Evolutionary conservation across 805 yeast species (phyloP).

Genomic region (Wickerhamomyces bovis): DNA sequence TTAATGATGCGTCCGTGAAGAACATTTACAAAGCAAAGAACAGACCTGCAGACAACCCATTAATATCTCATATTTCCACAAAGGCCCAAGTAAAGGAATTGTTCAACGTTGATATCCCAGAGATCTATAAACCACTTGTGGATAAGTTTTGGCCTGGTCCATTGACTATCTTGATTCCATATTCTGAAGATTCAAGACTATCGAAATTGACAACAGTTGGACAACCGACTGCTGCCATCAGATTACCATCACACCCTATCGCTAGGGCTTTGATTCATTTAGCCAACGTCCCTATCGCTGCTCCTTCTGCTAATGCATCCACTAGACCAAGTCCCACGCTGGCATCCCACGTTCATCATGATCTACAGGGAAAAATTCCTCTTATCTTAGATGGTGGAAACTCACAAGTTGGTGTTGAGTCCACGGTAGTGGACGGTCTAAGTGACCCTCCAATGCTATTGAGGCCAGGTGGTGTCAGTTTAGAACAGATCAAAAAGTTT

Average conservation of each 20-base stretch:
- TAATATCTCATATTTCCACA: slow-evolving; percentile 85
- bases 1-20: slow-evolving; percentile 63
- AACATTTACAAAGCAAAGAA: slow-evolving; percentile 84
- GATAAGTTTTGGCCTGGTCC: slow-evolving; percentile 94
- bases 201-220: slow-evolving; percentile 78
- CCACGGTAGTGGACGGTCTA: slow-evolving; percentile 91
- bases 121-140: slow-evolving; percentile 57
- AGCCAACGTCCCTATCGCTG: slow-evolving; percentile 88
- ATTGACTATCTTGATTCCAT: slow-evolving; percentile 76
- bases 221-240: slow-evolving; percentile 86
- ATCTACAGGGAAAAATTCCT: slow-evolving; percentile 75
- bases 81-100: slow-evolving; percentile 59
- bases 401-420: slow-evolving; percentile 85
- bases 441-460: slow-evolving; percentile 78
- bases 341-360: slow-evolving; percentile 81
- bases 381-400: slow-evolving; percentile 86
- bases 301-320: slow-evolving; percentile 96
- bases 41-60: slow-evolving; percentile 92
- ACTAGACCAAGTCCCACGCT: slow-evolving; percentile 91
- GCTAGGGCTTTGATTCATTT: slow-evolving; percentile 86
- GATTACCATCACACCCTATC: slow-evolving; percentile 81
- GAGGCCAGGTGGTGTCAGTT: slow-evolving; percentile 90
- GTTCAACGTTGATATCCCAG: slow-evolving; percentile 56
- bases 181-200: slow-evolving; percentile 39
- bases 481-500: slow-evolving; percentile 58